phyloP scores from a whole-genome alignment of 345 rosid species.

The Acer yangbiense region DNA sequence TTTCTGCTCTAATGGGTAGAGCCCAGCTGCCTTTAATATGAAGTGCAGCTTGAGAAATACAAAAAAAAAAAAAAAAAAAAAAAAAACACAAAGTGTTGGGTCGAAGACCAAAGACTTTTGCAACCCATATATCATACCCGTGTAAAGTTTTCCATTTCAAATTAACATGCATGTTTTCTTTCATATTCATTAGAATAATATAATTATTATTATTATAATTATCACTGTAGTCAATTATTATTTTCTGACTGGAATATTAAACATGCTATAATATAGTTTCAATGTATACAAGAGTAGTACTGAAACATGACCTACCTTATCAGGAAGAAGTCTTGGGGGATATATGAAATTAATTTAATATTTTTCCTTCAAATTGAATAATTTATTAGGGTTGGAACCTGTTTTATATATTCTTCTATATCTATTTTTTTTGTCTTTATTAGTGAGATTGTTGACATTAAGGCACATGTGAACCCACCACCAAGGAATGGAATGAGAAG shows the following conservation, averaged over 20 bases:
- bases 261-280: not conserved
- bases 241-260: not conserved
- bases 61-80: not conserved
- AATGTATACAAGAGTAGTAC: not conserved
- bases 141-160: not conserved
- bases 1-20: not conserved
- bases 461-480: not conserved
- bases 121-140: not conserved
- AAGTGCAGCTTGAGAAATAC: not conserved
- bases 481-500: not conserved
- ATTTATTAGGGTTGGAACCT: not conserved
- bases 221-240: not conserved
- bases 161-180: not conserved
- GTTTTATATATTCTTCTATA: not conserved
- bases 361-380: not conserved
- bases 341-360: not conserved
- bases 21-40: conserved; percentile 9
- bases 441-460: not conserved
- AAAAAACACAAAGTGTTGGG: conserved; percentile 2
- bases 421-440: not conserved
- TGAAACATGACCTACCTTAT: not conserved
- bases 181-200: not conserved
- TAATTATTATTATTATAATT: not conserved
- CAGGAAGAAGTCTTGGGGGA: not conserved
- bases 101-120: conserved; percentile 36